A percentile compares a stretch with the other conserved stretches of the same genome.
Conservation (phyloP, 495 filamentous ascomycete genomes). For the Aspergillus cristatus region DNA sequence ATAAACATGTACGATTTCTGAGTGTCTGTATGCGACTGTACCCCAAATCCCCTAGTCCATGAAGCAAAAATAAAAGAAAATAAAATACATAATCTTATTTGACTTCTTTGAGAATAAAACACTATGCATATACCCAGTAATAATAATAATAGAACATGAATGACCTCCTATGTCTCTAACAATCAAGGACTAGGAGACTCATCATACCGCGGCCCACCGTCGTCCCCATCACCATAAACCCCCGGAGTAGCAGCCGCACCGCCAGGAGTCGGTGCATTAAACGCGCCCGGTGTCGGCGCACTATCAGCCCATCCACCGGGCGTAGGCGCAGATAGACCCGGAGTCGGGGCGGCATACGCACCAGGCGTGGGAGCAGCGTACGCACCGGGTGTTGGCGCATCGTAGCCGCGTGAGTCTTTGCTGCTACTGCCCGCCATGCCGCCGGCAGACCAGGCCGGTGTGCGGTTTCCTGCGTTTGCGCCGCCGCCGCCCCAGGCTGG, state of each 20-base stretch:
- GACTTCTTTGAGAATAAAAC: no score
- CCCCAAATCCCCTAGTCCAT: no score
- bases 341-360: constrained; percentile 55
- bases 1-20: no score
- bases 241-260: constrained; percentile 64
- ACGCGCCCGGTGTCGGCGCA: constrained; percentile 54
- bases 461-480: constrained; percentile 42
- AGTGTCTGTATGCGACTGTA: no score
- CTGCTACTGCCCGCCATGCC: constrained; percentile 14
- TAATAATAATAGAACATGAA: no score
- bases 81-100: no score
- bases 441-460: constrained; percentile 38
- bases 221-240: constrained; percentile 48
- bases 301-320: constrained; percentile 60
- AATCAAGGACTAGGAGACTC: constrained; percentile 42
- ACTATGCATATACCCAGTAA: no score
- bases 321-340: constrained; percentile 68
- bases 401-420: constrained; percentile 49
- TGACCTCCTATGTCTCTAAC: not conserved
- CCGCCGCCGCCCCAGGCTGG: constrained; percentile 48
- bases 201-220: constrained; percentile 48
- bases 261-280: constrained; percentile 52
- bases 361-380: constrained; percentile 45
- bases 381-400: constrained; percentile 72
- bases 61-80: no score